phyloP scores from a whole-genome alignment of 768 basidiomycete genomes.

The Rhodotorula paludigena region DNA sequence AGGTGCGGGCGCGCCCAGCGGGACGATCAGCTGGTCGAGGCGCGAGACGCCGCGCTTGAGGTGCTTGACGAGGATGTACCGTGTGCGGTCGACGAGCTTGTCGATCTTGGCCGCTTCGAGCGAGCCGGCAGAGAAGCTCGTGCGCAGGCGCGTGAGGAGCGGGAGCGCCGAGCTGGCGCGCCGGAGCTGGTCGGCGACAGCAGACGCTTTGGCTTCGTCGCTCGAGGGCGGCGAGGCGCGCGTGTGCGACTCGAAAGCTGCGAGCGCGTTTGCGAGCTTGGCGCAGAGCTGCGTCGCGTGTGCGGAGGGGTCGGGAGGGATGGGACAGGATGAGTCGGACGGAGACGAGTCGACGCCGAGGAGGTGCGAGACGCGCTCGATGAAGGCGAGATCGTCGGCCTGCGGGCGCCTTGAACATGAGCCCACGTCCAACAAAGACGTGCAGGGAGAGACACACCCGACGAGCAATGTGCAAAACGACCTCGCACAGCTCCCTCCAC shows the following conservation, averaged over 20 bases:
- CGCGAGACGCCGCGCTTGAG: not conserved
- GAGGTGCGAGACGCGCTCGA: conserved; percentile 32
- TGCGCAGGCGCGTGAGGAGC: conserved; percentile 4
- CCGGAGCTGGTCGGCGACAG: not conserved
- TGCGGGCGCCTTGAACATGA: conserved; percentile 46
- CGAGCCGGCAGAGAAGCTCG: not conserved
- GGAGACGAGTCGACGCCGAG: conserved; percentile 7
- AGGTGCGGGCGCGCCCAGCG: not conserved
- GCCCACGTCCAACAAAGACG: conserved; percentile 49
- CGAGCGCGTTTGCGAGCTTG: conserved; percentile 7
- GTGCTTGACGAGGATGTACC: conserved; percentile 2
- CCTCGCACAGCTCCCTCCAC: conserved; percentile 65
- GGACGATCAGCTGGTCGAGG: conserved; percentile 14
- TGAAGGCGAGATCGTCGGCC: conserved; percentile 23
- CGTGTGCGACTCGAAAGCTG: conserved; percentile 9
- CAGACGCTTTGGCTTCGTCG: not conserved
- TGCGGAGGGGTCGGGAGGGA: not conserved
- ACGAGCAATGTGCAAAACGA: conserved; percentile 65
- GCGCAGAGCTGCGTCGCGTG: conserved; percentile 4
- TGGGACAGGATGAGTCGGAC: not conserved
- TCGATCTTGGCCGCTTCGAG: conserved; percentile 10
- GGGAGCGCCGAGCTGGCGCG: not conserved
- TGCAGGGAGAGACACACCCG: conserved; percentile 50
- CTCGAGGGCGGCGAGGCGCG: not conserved
- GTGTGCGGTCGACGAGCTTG: conserved; percentile 14